Evolutionary conservation across 2,329 filamentous ascomycete species (phyloP).

Genomic region (Fusarium chaquense): DNA sequence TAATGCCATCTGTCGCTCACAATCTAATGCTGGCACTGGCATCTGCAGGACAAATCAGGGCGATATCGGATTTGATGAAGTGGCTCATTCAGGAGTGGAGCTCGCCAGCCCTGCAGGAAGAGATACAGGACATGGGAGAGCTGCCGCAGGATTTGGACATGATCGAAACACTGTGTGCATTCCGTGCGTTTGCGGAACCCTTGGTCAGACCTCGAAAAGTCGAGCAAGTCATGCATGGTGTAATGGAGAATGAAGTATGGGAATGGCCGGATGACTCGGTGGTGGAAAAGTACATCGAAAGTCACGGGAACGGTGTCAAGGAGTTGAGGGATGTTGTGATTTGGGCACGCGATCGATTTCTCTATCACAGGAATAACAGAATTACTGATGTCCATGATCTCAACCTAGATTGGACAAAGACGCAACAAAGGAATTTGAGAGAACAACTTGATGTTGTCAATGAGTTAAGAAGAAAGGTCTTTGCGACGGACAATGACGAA

Average conservation of each 20-base stretch:
- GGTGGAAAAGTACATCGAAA: slow-evolving; percentile 51
- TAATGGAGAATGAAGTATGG: slow-evolving; percentile 44
- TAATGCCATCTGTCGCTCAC: slow-evolving; percentile 59
- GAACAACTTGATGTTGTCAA: slow-evolving; percentile 1
- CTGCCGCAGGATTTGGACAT: slow-evolving; percentile 52
- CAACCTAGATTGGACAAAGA: slow-evolving; percentile 7
- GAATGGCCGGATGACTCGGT: slow-evolving; percentile 57
- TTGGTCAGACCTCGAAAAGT: slow-evolving; percentile 53
- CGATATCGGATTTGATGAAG: slow-evolving; percentile 66
- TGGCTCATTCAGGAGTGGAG: slow-evolving; percentile 69
- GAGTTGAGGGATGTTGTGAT: slow-evolving; percentile 46
- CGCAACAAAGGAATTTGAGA: slow-evolving; percentile 7
- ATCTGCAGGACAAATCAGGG: slow-evolving; percentile 68
- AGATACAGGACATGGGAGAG: slow-evolving; percentile 53
- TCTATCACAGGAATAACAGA: slow-evolving; percentile 5
- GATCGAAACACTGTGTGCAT: slow-evolving; percentile 58
- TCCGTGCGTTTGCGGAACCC: slow-evolving; percentile 61
- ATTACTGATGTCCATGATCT: slow-evolving; percentile 16
- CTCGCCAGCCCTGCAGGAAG: slow-evolving; percentile 50
- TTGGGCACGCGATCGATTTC: slow-evolving; percentile 33
- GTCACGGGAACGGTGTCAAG: slow-evolving; percentile 43
- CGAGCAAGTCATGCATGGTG: slow-evolving; percentile 48
- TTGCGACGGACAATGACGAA: neutral
- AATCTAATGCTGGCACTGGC: slow-evolving; percentile 73
- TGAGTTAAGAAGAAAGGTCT: slow-evolving; percentile 11